These are phyloP conservation scores for Daldinia bambusicola DNA, from an alignment of 495 filamentous ascomycete species.

Conservation along the genomic window DNA sequence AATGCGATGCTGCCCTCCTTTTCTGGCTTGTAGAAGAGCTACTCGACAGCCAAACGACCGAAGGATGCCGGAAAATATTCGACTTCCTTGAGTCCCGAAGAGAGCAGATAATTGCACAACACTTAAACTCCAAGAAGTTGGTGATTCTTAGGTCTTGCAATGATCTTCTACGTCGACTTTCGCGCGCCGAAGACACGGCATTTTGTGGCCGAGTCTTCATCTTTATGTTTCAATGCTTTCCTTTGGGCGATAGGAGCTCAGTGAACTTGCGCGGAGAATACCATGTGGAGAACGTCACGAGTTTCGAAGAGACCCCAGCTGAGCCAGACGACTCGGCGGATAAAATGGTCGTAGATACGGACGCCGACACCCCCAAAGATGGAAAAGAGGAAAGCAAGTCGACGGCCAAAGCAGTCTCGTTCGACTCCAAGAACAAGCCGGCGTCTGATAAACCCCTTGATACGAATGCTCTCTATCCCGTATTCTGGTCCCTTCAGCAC, in stretches of 20 bases:
- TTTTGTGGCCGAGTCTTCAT: slow-evolving; percentile 98
- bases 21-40: slow-evolving; percentile 95
- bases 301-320: slow-evolving; percentile 70
- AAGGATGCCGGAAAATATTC: slow-evolving; percentile 88
- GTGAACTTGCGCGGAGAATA: slow-evolving; percentile 97
- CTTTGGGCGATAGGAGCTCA: slow-evolving; percentile 93
- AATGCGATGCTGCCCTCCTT: slow-evolving; percentile 84
- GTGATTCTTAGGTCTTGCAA: slow-evolving; percentile 93
- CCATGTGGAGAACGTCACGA: slow-evolving; percentile 93
- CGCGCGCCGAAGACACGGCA: slow-evolving; percentile 92
- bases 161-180: slow-evolving; percentile 89
- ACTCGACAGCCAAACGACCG: slow-evolving; percentile 92
- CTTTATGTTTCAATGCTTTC: slow-evolving; percentile 97
- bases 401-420: slow-evolving; percentile 63
- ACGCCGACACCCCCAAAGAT: slow-evolving; percentile 49
- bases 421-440: slow-evolving; percentile 56
- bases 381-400: slow-evolving; percentile 53
- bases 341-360: slow-evolving; percentile 66
- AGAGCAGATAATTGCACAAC: slow-evolving; percentile 84
- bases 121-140: slow-evolving; percentile 84
- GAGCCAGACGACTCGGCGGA: slow-evolving; percentile 67
- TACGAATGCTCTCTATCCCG: slow-evolving; percentile 80
- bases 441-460: slow-evolving; percentile 62
- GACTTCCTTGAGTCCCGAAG: slow-evolving; percentile 93
- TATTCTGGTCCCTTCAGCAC: slow-evolving; percentile 93